Percentiles rank a stretch among this genome's conserved stretches.
Conservation (phyloP, 768 basidiomycete species). For the Trametes meyenii region DNA sequence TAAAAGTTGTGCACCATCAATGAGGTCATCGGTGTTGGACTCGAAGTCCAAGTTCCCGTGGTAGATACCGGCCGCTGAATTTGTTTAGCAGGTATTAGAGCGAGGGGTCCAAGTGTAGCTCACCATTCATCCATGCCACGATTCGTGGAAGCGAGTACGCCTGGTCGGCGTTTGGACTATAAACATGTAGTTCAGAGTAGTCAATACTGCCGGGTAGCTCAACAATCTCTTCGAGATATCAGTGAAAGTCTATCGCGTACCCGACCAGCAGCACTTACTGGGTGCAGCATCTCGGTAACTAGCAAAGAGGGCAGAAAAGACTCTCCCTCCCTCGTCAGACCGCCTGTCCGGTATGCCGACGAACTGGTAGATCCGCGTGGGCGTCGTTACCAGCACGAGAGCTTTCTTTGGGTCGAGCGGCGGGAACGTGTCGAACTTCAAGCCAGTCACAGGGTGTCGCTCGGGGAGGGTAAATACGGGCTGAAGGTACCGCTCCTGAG, state of each 20-base stretch:
- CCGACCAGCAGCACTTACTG: constrained; percentile 54
- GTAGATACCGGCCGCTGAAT: constrained; percentile 82
- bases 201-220: constrained; percentile 83
- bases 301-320: constrained; percentile 76
- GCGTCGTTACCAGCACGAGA: constrained; percentile 82
- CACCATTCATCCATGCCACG: constrained; percentile 93
- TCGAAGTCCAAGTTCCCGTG: constrained; percentile 79
- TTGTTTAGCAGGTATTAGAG: constrained; percentile 7
- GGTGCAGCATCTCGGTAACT: constrained; percentile 76
- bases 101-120: constrained; percentile 24
- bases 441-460: constrained; percentile 79
- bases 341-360: constrained; percentile 67
- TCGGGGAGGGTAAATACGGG: constrained; percentile 79
- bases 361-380: constrained; percentile 90
- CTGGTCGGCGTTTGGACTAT: constrained; percentile 69
- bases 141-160: constrained; percentile 68
- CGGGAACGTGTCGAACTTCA: constrained; percentile 80
- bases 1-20: constrained; percentile 77
- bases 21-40: constrained; percentile 67
- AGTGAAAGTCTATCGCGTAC: constrained; percentile 14
- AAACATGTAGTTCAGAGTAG: constrained; percentile 82
- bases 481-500: constrained; percentile 78
- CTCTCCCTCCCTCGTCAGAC: constrained; percentile 73
- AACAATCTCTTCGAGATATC: constrained; percentile 68
- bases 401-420: constrained; percentile 60